These are phyloP conservation scores for Aegilops bicornis DNA, from an alignment of 176 grass and related monocot species.

Conservation along the genomic window DNA sequence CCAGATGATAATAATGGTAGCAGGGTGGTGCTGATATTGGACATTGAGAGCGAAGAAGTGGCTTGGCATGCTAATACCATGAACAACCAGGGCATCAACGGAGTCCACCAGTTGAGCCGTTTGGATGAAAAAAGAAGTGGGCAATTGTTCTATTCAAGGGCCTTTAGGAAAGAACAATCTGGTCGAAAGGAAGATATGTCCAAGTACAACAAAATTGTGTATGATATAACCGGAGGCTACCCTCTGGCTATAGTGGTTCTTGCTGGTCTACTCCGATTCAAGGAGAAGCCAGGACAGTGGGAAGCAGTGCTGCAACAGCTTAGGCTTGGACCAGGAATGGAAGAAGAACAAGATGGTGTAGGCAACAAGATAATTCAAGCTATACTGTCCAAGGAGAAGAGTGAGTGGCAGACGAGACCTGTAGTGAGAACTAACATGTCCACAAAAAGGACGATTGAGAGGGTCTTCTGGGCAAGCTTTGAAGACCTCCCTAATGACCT, in stretches of 20 bases:
- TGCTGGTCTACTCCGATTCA: not conserved
- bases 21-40: not conserved
- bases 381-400: no score
- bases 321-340: not conserved
- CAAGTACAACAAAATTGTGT: not conserved
- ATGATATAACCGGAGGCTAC: not conserved
- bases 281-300: conserved; percentile 14
- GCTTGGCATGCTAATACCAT: not conserved
- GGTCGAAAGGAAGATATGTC: not conserved
- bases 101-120: not conserved
- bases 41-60: not conserved
- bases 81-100: not conserved
- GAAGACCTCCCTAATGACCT: conserved; percentile 16
- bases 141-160: not conserved
- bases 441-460: not conserved
- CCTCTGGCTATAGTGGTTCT: conserved; percentile 20
- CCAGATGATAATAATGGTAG: conserved; percentile 1
- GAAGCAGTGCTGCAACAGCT: not conserved
- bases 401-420: not conserved
- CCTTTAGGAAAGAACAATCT: not conserved
- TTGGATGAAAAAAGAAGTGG: not conserved
- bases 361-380: no score
- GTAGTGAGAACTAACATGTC: not conserved
- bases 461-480: not conserved
- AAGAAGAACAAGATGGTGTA: not conserved